Conservation (phyloP, 139 green algal genomes). For the Asterochloris erici region DNA sequence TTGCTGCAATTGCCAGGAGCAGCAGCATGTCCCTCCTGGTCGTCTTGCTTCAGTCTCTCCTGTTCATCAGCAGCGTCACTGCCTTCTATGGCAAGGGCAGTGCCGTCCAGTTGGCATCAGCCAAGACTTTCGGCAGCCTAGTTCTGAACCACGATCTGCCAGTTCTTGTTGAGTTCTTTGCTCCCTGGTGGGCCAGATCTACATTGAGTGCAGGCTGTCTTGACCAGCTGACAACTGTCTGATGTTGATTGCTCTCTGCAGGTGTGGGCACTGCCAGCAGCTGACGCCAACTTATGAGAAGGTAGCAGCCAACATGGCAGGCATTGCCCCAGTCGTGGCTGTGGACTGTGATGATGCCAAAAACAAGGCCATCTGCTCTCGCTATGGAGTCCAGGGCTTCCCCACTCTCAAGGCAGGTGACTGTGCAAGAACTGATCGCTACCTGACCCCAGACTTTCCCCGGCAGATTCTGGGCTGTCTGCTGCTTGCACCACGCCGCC, state of each 20-base stretch:
- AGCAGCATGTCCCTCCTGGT: neutral
- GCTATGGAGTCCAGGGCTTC: conserved; percentile 32
- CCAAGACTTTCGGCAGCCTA: conserved; percentile 13
- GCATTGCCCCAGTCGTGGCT: conserved; percentile 30
- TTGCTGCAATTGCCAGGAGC: neutral
- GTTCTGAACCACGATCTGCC: conserved; percentile 4
- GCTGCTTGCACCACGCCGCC: no score
- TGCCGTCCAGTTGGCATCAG: neutral
- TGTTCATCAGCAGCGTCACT: neutral
- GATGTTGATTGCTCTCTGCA: neutral
- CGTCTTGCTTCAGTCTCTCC: no score
- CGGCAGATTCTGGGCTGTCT: no score
- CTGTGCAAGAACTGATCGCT: no score
- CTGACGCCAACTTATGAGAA: conserved; percentile 32
- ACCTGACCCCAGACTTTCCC: no score
- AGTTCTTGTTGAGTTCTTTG: conserved; percentile 23
- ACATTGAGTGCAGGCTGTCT: neutral
- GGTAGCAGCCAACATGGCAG: conserved; percentile 33
- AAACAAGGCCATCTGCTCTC: conserved; percentile 31
- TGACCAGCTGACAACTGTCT: no score
- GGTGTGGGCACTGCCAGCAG: conserved; percentile 34
- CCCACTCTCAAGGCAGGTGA: conserved; percentile 40
- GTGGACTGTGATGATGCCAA: conserved; percentile 35
- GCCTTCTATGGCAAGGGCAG: neutral
- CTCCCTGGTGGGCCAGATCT: conserved; percentile 17